These are phyloP conservation scores for Tetrahymena borealis DNA, from an alignment of 73 alveolate species.

Conservation along the genomic window DNA sequence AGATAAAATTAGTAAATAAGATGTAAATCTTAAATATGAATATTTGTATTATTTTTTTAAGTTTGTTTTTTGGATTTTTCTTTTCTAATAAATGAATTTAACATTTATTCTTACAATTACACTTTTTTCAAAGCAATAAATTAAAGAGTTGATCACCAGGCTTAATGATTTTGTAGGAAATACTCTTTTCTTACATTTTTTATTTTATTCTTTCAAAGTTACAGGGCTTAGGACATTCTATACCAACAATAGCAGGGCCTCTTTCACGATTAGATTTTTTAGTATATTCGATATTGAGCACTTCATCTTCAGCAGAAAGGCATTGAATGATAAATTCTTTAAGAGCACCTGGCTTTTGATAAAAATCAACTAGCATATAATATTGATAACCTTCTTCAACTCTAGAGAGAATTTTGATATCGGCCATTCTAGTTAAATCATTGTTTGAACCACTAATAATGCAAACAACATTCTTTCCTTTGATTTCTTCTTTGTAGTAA, in stretches of 20 bases:
- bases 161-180: constrained; percentile 4
- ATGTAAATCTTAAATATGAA: too few relatives aligned
- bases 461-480: constrained; percentile 36
- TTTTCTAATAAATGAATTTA: too few relatives aligned
- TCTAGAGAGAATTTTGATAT: constrained; percentile 24
- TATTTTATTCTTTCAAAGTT: constrained; percentile 19
- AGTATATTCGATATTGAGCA: constrained; percentile 18
- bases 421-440: constrained; percentile 41
- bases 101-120: neutral
- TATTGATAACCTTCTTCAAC: constrained; percentile 29
- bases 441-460: constrained; percentile 30
- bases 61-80: too few relatives aligned
- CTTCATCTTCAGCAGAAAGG: constrained; percentile 27
- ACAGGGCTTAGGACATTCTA: neutral
- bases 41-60: too few relatives aligned
- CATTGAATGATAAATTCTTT: constrained; percentile 17
- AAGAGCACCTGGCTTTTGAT: constrained; percentile 31
- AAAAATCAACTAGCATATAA: constrained; percentile 35
- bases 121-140: constrained; percentile 6
- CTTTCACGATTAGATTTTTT: constrained; percentile 28
- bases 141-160: constrained; percentile 27
- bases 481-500: constrained; percentile 7
- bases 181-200: constrained; percentile 26
- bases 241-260: constrained; percentile 42
- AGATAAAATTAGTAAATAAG: too few relatives aligned